Base-by-base conservation (phyloP, 2,329 filamentous ascomycete genomes). In the Eutypella sp. region DNA sequence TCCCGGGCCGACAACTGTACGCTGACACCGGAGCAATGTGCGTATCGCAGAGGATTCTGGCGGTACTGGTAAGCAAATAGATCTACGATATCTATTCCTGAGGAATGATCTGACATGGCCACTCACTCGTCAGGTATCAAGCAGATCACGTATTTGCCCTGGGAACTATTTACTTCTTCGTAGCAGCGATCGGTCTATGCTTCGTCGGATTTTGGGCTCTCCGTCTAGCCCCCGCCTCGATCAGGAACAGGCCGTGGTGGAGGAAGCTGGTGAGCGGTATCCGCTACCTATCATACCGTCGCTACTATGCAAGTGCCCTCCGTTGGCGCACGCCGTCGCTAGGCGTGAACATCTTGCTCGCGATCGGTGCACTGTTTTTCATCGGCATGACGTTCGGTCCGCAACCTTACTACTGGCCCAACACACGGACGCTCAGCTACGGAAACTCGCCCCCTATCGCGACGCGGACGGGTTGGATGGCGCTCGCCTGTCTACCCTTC, bases 401-500 rank as follows among this genome's bases (percentile, higher is more conserved):
- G 0, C 57, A 66, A 22, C 76, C 77, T 0, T 81, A 79, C 58
- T 81, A 80, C 64, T 80, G 76, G 76, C 71, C 74, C 1, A 72
- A 68, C 41, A 67, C 65, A 5, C 44, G 42, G 11, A 57, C 59
- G 7, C 47, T 67, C 3, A 62, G 55, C 24, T 79, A 68, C 52
- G 77, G 75, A 8, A 62, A 65, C 56, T 78, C 74, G 23, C 76
- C 76, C 10, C 76, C 76, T 0, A 66, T 80, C 19, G 76, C 74
- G 1, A 78, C 74, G 0, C 61, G 76, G 18, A 55, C 74, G 0
- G 76, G 76, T 2, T 79, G 71, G 67, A 70, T 80, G 67, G 67
- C 74, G 2, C 56, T 79, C 18, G 76, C 62, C 0, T 69, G 74
- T 41, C 47, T 79, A 49, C 76, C 76, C 2, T 78, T 79, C 52